A percentile compares a stretch with the other conserved stretches of the same genome.
Evolutionary conservation across 148 eudicot genomes (phyloP).

Genomic region (Camellia granthamiana): DNA sequence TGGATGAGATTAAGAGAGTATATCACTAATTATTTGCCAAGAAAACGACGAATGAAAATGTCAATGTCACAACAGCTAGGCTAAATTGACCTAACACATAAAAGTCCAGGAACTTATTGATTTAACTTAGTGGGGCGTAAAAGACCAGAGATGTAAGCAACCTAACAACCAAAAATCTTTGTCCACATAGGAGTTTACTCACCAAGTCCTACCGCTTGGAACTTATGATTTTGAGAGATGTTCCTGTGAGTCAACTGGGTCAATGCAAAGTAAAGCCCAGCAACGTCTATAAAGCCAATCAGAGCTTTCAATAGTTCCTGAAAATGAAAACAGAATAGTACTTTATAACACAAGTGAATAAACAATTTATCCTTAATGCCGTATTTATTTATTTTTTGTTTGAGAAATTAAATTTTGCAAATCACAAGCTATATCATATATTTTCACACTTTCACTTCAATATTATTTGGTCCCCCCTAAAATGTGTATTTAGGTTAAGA

Average conservation of each 20-base stretch:
- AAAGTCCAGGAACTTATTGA: background rate
- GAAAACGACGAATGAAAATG: too few species aligned
- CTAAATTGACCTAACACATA: too few species aligned
- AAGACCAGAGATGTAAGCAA: background rate
- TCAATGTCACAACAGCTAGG: too few species aligned
- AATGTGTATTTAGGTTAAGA: background rate
- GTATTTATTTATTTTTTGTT: background rate
- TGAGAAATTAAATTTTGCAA: background rate
- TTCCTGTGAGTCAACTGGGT: constrained; percentile 95
- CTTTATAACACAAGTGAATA: background rate
- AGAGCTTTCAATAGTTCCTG: constrained; percentile 90
- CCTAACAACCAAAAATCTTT: background rate
- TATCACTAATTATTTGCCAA: too few species aligned
- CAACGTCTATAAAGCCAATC: constrained; percentile 93
- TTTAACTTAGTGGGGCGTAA: background rate
- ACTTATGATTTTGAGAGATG: constrained; percentile 96
- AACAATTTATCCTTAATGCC: background rate
- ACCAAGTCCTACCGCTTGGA: constrained; percentile 99
- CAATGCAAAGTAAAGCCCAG: constrained; percentile 95
- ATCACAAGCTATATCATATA: background rate
- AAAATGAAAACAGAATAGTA: constrained; percentile 13
- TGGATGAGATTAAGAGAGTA: too few species aligned
- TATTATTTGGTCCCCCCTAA: background rate
- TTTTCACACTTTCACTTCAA: background rate
- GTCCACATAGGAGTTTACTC: constrained; percentile 21